phyloP scores from a whole-genome alignment of 192 early-diverging fungal species.

The Mortierella alpina region DNA sequence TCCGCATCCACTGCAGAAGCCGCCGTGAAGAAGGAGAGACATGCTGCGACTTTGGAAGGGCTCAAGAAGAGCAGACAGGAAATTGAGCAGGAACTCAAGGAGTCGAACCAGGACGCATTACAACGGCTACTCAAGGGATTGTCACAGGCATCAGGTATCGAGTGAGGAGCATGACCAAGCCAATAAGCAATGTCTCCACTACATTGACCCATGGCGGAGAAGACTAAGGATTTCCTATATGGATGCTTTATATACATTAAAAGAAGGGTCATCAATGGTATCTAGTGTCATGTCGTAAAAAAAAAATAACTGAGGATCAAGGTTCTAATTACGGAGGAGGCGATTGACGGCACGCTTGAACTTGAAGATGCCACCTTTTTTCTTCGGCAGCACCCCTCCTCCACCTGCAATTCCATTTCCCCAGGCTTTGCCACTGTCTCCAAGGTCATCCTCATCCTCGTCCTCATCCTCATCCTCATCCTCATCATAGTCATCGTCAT shows the following conservation, averaged over 20 bases:
- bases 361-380: constrained; percentile 47
- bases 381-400: constrained; percentile 2
- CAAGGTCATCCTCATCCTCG: constrained; percentile 14
- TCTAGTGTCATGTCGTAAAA: neutral
- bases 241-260: neutral
- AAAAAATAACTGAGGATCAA: neutral
- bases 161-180: neutral
- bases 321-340: constrained; percentile 27
- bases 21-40: constrained; percentile 26
- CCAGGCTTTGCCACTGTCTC: constrained; percentile 5
- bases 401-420: constrained; percentile 21
- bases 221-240: neutral
- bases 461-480: constrained; percentile 23
- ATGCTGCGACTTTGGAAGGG: constrained; percentile 26
- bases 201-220: neutral
- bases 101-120: constrained; percentile 21
- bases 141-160: constrained; percentile 2
- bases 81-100: constrained; percentile 18
- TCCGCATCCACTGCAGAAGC: constrained; percentile 27
- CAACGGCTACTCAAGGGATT: constrained; percentile 20
- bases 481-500: constrained; percentile 23
- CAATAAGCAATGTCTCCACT: too few relatives aligned
- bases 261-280: constrained; percentile 4
- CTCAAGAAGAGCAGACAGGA: constrained; percentile 19
- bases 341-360: constrained; percentile 49